A percentile compares a stretch with the other conserved stretches of the same genome.
These are phyloP conservation scores for Tuber microsphaerosporum DNA, from an alignment of 495 filamentous ascomycete species.

Conservation along the genomic window DNA sequence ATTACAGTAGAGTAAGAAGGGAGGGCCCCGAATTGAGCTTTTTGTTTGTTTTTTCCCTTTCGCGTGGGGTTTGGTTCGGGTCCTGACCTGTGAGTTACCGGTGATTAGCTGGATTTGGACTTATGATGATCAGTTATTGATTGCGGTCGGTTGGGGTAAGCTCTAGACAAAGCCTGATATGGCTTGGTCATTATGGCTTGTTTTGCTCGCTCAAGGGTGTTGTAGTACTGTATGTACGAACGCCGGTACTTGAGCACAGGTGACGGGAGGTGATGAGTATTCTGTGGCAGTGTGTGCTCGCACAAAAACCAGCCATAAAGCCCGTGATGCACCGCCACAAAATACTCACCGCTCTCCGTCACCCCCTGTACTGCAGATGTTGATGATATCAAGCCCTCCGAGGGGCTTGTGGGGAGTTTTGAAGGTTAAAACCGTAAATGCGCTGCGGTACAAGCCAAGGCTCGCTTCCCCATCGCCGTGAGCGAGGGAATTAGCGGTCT, in stretches of 20 bases:
- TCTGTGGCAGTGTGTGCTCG: not conserved
- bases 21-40: not conserved
- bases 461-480: not conserved
- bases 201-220: too few species aligned
- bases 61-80: not conserved
- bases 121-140: not conserved
- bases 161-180: not conserved
- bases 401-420: not conserved
- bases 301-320: not conserved
- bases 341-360: not conserved
- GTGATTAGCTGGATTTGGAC: not conserved
- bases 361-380: not conserved
- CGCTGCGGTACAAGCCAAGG: not conserved
- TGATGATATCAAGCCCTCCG: not conserved
- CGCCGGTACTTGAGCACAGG: too few species aligned
- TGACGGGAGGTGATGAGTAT: not conserved
- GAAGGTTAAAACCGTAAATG: not conserved
- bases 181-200: too few species aligned
- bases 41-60: not conserved
- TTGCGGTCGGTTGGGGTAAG: not conserved
- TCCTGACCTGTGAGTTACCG: not conserved
- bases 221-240: not conserved
- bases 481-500: not conserved
- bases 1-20: not conserved
- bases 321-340: not conserved